These are phyloP conservation scores for Candolleomyces eurysporus DNA, from an alignment of 768 basidiomycete species.

Conservation along the genomic window DNA sequence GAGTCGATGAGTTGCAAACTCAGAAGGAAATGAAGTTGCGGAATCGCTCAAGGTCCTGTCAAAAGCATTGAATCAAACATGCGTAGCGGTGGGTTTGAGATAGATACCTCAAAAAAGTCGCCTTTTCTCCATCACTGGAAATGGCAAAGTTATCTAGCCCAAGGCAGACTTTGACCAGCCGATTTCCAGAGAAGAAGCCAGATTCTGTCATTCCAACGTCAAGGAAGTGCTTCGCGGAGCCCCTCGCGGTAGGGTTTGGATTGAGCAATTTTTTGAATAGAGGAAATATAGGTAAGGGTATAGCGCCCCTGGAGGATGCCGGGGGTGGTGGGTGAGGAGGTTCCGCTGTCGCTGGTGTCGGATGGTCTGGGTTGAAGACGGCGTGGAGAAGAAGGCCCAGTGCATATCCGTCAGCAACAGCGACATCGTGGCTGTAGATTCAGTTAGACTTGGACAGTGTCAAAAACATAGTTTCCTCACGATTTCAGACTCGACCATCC, in stretches of 20 bases:
- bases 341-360: constrained; percentile 61
- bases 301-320: constrained; percentile 71
- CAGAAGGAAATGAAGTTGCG: constrained; percentile 74
- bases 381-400: constrained; percentile 83
- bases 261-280: constrained; percentile 87
- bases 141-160: constrained; percentile 86
- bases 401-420: constrained; percentile 82
- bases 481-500: constrained; percentile 86
- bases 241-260: constrained; percentile 79
- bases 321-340: constrained; percentile 78
- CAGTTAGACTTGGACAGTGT: not conserved
- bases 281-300: constrained; percentile 74
- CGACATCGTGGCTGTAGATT: constrained; percentile 41
- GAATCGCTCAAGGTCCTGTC: constrained; percentile 76
- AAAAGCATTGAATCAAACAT: constrained; percentile 13
- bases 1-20: constrained; percentile 83
- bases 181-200: constrained; percentile 84
- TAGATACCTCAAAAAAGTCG: constrained; percentile 59
- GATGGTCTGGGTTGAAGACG: constrained; percentile 84
- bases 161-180: constrained; percentile 78
- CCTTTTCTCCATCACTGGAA: constrained; percentile 78
- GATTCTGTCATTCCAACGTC: constrained; percentile 76
- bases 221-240: constrained; percentile 75
- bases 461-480: constrained; percentile 38
- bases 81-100: not conserved